Evolutionary conservation across 345 rosid genomes (phyloP), one percentile per base, ranked within the genome.

Genomic region (Brassica nigra): DNA sequence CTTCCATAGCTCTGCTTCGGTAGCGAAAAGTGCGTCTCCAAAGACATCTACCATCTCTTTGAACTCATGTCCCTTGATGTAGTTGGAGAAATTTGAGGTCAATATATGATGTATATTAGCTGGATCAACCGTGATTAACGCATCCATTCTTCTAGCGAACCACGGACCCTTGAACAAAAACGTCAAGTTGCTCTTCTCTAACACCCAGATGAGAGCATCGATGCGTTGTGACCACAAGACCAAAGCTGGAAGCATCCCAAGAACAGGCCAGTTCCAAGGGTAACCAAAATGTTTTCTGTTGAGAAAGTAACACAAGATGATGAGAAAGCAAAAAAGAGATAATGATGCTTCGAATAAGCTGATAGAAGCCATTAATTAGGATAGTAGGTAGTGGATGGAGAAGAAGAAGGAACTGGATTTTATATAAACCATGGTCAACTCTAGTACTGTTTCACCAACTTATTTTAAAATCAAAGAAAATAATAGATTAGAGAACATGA

Each of bases 21-120:
- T 6, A 27, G 62, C 71, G 72, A 84, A 18, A 0, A 84, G 57
- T 0, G 64, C 82, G 5, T 80, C 72, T 6, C 78, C 81, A 9
- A 68, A 44, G 16, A 65, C 58, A 6, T 83, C 74, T 3, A 76
- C 77, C 0, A 73, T 49, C 16, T 76, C 62, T 14, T 76, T 37
- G 47, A 76, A 68, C 31, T 80, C 76, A 0, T 47, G 16, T 4
- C 86, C 86, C 63, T 80, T 76, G 4, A 47, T 61, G 27, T 57
- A 83, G 30, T 80, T 80, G 29, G 72, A 72, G 76, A 80, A 77
- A 64, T 77, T 72, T 44, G 74, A 65, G 73, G 39, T 76, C 68
- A 73, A 5, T 15, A 80, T 81, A 34, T 83, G 57, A 37, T 77
- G 70, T 4, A 77, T 68, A 8, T 83, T 83, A 11, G 62, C 42